Evolutionary conservation across 805 yeast species (phyloP), one percentile per base, ranked within the genome.

Genomic region (Saccharomycopsis sp.): DNA sequence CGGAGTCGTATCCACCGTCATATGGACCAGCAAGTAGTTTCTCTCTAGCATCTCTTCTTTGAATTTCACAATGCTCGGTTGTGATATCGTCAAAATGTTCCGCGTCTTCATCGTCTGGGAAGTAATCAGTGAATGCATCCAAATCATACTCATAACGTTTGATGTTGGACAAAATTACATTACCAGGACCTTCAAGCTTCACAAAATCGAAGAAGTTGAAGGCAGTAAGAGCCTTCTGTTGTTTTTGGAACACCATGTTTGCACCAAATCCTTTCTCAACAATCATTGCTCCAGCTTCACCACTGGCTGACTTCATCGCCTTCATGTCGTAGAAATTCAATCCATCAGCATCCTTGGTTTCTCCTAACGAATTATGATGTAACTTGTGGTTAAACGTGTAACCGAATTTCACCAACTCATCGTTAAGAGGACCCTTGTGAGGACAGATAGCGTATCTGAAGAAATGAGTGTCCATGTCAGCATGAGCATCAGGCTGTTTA

Each of bases 401-500:
- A 0, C 89, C 97, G 52, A 85, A 78, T 60, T 81, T 80, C 14
- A 93, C 92, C 2, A 90, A 84, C 23, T 82, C 82, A 1, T 78
- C 69, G 8, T 82, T 77, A 54, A 93, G 74, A 0, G 79, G 72
- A 2, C 96, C 97, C 20, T 68, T 65, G 70, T 93, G 99, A 2
- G 98, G 97, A 59, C 82, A 80, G 42, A 93, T 72, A 0, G 96
- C 96, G 71, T 92, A 94, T 62, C 83, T 83, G 74, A 94, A 87
- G 58, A 75, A 76, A 71, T 93, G 99, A 19, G 73, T 68, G 2
- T 97, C 98, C 88, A 94, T 90, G 70, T 93, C 99, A 7, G 98
- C 97, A 68, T 83, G 78, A 7, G 86, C 92, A 78, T 93, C 99
- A 0, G 99, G 99, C 20, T 90, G 88, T 72, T 94, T 93, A 34